A percentile compares a stretch with the other conserved stretches of the same genome.
Conservation (phyloP, 257 asterid species). For the Pogostemon cablin region DNA sequence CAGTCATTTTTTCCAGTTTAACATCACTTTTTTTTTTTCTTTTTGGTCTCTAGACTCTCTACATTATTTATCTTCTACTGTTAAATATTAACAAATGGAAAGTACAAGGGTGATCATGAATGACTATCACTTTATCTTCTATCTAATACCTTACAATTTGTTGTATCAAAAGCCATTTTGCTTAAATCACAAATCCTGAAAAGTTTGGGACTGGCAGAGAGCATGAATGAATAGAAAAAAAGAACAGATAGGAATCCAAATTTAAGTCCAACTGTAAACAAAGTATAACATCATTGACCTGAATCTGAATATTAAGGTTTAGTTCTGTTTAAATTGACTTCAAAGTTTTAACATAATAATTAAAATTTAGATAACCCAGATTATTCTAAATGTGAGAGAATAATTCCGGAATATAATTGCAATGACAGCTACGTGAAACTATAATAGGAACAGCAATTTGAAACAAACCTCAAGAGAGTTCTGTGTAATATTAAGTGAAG, state of each 20-base stretch:
- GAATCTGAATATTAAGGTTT: not conserved
- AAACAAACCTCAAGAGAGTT: too few relatives aligned
- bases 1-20: not conserved
- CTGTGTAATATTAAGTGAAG: not conserved
- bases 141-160: not conserved
- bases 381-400: not conserved
- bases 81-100: not conserved
- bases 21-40: not conserved
- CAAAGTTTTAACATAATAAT: not conserved
- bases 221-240: not conserved
- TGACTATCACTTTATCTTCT: not conserved
- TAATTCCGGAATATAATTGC: not conserved
- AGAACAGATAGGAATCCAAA: conserved; percentile 2
- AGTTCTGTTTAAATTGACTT: not conserved
- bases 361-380: not conserved
- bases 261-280: not conserved
- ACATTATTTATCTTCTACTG: not conserved
- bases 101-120: not conserved
- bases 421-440: not conserved
- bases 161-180: not conserved
- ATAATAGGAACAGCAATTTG: too few relatives aligned
- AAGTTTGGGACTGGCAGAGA: not conserved
- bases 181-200: not conserved
- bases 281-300: conserved; percentile 8
- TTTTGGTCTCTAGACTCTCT: not conserved